Base-by-base conservation (phyloP, 768 basidiomycete genomes). In the Suillus subluteus region DNA sequence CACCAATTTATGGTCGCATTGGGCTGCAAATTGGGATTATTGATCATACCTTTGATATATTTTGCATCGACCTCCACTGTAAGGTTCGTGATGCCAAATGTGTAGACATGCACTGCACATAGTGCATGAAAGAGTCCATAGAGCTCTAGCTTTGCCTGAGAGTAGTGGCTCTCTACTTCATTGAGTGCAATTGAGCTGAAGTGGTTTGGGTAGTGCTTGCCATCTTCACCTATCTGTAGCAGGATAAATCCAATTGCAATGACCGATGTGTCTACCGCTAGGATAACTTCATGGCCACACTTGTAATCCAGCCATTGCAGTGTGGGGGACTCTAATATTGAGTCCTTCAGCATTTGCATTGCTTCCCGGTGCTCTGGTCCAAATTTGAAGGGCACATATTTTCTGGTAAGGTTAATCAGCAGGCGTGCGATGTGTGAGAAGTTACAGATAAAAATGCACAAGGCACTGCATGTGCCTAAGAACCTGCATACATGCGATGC, bases 131-230 rank as follows among this genome's bases (percentile, higher is more conserved):
- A 75, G 1, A 78, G 38, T 0, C 67, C 48, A 21, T 63, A 70
- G 0, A 80, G 66, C n/a, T 78, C 73, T 3, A 77, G 58, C 63
- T 80, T 79, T 0, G 70, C 52, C 21, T 76, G 74, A 0, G 69
- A 71, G 18, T 68, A 70, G n/a, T 44, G 41, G 2, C 18, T 70
- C 13, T 66, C 59, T 1, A 62, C 46, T 18, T 69, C 74, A 46
- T 80, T 81, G 32, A 83, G 71, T 0, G 77, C 69, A 1, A 84
- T 80, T 0, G 80, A 84, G 0, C 81, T 74, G 55, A 83, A 85
- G 0, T 73, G 68, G 0, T 74, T 71, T 38, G 74, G 81, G 18
- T 72, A 71, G 0, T 71, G 66, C 15, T 67, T 66, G 0, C 70
- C 63, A 1, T 71, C 68, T 0, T 55, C 41, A 35, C 73, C 72